Evolutionary conservation across 441 rosid genomes (phyloP).

Genomic region (Pelargonium myrrhifolium): DNA sequence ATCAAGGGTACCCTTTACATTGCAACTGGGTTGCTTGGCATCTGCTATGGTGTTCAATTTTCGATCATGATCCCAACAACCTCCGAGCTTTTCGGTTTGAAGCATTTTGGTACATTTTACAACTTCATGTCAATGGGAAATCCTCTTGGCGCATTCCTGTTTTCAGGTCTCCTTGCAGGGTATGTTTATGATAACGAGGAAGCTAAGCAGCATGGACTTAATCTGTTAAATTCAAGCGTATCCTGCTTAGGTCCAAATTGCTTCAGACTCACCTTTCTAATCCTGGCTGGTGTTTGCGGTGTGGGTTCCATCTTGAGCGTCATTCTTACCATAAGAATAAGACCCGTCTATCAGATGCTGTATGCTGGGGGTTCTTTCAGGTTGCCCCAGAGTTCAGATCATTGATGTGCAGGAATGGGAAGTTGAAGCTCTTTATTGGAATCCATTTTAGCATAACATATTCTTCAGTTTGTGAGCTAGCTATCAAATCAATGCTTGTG

Average conservation of each 20-base stretch:
- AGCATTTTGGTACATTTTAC: slow-evolving; percentile 34
- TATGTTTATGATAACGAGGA: slow-evolving; percentile 36
- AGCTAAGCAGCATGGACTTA: slow-evolving; percentile 28
- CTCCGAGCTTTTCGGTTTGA: slow-evolving; percentile 43
- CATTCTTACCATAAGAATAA: slow-evolving; percentile 28
- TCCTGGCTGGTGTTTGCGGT: slow-evolving; percentile 31
- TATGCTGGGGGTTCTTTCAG: slow-evolving; percentile 39
- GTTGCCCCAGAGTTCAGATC: slow-evolving; percentile 25
- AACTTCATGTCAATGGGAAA: slow-evolving; percentile 42
- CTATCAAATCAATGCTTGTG: too few relatives aligned
- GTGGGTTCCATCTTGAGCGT: slow-evolving; percentile 28
- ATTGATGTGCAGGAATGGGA: slow-evolving; percentile 12
- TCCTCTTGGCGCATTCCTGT: slow-evolving; percentile 41
- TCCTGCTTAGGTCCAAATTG: slow-evolving; percentile 39
- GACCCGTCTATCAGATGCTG: slow-evolving; percentile 37
- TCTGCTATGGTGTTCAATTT: slow-evolving; percentile 41
- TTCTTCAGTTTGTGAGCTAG: background rate
- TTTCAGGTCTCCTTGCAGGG: slow-evolving; percentile 42
- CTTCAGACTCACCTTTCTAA: slow-evolving; percentile 39
- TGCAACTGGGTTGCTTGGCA: slow-evolving; percentile 37
- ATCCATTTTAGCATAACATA: too few relatives aligned
- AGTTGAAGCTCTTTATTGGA: too few relatives aligned
- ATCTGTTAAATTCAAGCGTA: slow-evolving; percentile 18
- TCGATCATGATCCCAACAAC: slow-evolving; percentile 43
- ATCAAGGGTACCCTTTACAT: slow-evolving; percentile 30